Base-by-base conservation (phyloP, 2,329 filamentous ascomycete genomes). In the Tolypocladium cylindrosporum region DNA sequence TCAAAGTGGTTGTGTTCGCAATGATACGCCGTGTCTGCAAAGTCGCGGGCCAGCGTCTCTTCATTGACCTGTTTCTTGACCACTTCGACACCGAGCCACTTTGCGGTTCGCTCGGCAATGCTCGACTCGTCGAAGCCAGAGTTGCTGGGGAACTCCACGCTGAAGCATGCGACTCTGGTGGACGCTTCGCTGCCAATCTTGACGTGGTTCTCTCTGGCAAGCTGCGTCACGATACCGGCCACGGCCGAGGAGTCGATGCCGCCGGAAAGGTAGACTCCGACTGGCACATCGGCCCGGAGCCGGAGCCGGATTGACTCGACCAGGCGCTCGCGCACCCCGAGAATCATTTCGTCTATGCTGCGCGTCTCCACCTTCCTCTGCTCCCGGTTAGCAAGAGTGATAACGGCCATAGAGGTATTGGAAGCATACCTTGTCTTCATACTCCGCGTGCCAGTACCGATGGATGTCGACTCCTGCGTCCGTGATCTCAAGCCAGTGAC, bases 241-340 rank as follows among this genome's bases (percentile, higher is more conserved):
- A 85, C 68, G 1, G 76, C 72, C 0, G 80, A 84, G 0, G 79
- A 83, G 64, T 85, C 82, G 54, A 85, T 76, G 1, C 82, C 82
- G 5, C 82, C 82, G 31, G 75, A 79, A 0, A 85, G 69, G 58
- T 81, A 84, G 55, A 85, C 71, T 3, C 79, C 82, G 3, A 85
- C 72, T 0, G 80, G 79, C 0, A 84, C 82, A 64, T 85, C 82
- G 1, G 81, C 81, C 19, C 77, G 73, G 13, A 85, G 69, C 5
- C 82, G 76, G n/a, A 82, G 62, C 21, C 74, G 74, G 14, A 84
- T 70, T 0, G 81, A 73, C 40, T 84, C 79, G 1, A 82, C 64
- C 13, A 84, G 63, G 2, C 72, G 72, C 52, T 79, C 68, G 5
- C 80, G 72, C 0, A 84, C 78, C 2, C 74, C 76, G 24, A 69